These are phyloP conservation scores for Cercis canadensis DNA, from an alignment of 306 rosid species.

Conservation along the genomic window DNA sequence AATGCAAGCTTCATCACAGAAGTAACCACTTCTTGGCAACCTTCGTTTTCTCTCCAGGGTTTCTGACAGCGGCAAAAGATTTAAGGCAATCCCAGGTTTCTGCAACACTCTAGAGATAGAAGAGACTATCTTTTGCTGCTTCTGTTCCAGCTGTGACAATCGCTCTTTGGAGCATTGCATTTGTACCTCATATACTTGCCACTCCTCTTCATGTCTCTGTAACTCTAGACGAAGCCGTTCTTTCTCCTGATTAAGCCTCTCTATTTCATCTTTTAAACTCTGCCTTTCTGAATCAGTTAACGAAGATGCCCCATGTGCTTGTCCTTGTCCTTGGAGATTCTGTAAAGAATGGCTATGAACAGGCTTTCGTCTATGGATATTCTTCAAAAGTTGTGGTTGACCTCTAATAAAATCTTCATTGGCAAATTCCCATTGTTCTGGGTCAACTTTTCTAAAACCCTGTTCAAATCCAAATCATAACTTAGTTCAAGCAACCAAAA, in stretches of 20 bases:
- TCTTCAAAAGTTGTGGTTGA: constrained; percentile 74
- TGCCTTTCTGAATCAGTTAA: constrained; percentile 61
- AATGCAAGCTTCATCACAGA: constrained; percentile 42
- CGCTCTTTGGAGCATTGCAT: constrained; percentile 48
- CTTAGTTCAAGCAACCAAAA: constrained; percentile 29
- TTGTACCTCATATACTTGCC: constrained; percentile 47
- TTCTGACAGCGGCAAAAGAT: constrained; percentile 55
- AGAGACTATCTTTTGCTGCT: constrained; percentile 56
- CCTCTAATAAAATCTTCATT: constrained; percentile 84
- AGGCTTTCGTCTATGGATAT: constrained; percentile 78
- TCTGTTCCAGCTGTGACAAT: constrained; percentile 54
- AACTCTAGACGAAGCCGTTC: constrained; percentile 56
- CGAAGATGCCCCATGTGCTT: constrained; percentile 23
- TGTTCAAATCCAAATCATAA: constrained; percentile 38
- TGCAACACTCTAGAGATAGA: constrained; percentile 58
- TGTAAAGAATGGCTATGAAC: constrained; percentile 89
- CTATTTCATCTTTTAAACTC: constrained; percentile 57
- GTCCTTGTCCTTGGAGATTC: constrained; percentile 64
- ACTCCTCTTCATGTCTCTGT: constrained; percentile 56
- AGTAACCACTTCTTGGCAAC: constrained; percentile 49
- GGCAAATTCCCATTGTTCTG: constrained; percentile 87
- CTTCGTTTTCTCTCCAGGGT: constrained; percentile 64
- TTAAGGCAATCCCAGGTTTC: constrained; percentile 53
- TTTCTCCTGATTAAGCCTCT: constrained; percentile 61
- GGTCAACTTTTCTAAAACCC: constrained; percentile 89